Base-by-base conservation (phyloP, 352 stramenopile species). In the Thraustochytrium striatum region DNA sequence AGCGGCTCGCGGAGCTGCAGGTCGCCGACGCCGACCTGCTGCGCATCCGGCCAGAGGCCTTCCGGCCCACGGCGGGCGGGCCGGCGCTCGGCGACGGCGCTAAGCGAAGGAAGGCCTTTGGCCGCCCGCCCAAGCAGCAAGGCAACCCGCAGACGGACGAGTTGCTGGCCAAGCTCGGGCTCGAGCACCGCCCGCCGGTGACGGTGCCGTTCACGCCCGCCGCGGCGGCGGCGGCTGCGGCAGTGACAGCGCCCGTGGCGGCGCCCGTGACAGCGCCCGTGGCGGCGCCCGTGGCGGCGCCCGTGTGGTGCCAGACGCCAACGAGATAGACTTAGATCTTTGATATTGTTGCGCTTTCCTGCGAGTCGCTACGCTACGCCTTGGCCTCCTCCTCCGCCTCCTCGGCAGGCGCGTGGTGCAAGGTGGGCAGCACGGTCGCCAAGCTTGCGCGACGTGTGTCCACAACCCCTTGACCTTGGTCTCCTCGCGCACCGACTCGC, bases 131-230 rank as follows among this genome's bases (percentile, higher is more conserved):
- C 7, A 21, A n/a, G 41, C 65, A 75, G 25, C 28, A 43, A 7
- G 94, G 94, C 1, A 99, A 98, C 78, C 95, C 93, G 5, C 94
- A 98, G 82, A 99, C 94, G 0, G 95, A 99, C 83, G 62, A 89
- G 65, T 85, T 98, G 35, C 82, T 99, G 61, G 84, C 91, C 59
- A 83, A 97, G 57, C 85, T 99, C 39, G 92, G 94, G 79, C 84
- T 98, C 28, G 86, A 88, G n/a, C 95, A 98, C 81, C 88, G 93
- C 28, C 52, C 5, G 21, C 65, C 65, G n/a, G 87, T 97, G 8
- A 99, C 95, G 13, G 86, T 93, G 25, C 93, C 94, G n/a, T 98
- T 90, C n/a, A n/a, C n/a, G n/a, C n/a, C n/a, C n/a, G n/a, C n/a
- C n/a, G n/a, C n/a, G n/a, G n/a, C n/a, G n/a, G n/a, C n/a, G n/a